These are phyloP conservation scores for Chamaecrista fasciculata DNA, from an alignment of 306 rosid species.

Conservation along the genomic window DNA sequence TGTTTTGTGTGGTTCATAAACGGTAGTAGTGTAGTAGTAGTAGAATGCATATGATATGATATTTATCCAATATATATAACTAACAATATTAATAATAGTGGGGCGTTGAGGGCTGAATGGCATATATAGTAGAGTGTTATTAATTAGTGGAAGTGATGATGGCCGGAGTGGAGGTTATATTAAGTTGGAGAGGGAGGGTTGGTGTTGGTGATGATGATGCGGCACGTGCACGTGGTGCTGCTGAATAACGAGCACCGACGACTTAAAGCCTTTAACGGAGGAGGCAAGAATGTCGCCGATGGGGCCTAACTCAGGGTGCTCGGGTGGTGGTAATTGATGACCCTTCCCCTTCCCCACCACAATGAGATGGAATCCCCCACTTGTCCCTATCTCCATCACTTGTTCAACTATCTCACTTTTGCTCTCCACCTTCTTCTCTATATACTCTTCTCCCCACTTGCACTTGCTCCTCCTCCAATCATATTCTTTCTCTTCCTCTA, in stretches of 20 bases:
- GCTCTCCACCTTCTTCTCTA: constrained; percentile 50
- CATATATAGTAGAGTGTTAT: too few relatives aligned
- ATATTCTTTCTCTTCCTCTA: constrained; percentile 23
- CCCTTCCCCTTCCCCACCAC: constrained; percentile 79
- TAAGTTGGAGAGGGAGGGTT: too few relatives aligned
- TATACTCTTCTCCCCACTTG: constrained; percentile 53
- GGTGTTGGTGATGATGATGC: too few relatives aligned
- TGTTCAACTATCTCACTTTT: constrained; percentile 59
- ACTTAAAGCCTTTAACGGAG: constrained; percentile 36
- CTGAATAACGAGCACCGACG: constrained; percentile 74
- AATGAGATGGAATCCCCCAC: constrained; percentile 48
- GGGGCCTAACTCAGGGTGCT: constrained; percentile 85
- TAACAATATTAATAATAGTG: too few relatives aligned
- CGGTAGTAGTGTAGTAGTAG: too few relatives aligned
- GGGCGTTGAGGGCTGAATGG: too few relatives aligned
- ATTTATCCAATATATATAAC: too few relatives aligned
- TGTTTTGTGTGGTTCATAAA: too few relatives aligned
- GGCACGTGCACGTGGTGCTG: constrained; percentile 71
- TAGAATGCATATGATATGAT: too few relatives aligned
- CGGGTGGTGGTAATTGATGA: too few relatives aligned
- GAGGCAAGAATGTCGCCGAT: constrained; percentile 69
- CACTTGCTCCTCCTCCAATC: constrained; percentile 40
- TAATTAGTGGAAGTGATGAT: too few relatives aligned
- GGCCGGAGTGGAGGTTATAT: too few relatives aligned
- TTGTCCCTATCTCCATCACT: constrained; percentile 48